A percentile compares a stretch with the other conserved stretches of the same genome.
Conservation (phyloP, 495 filamentous ascomycete genomes). For the Penicillium mononematosum region DNA sequence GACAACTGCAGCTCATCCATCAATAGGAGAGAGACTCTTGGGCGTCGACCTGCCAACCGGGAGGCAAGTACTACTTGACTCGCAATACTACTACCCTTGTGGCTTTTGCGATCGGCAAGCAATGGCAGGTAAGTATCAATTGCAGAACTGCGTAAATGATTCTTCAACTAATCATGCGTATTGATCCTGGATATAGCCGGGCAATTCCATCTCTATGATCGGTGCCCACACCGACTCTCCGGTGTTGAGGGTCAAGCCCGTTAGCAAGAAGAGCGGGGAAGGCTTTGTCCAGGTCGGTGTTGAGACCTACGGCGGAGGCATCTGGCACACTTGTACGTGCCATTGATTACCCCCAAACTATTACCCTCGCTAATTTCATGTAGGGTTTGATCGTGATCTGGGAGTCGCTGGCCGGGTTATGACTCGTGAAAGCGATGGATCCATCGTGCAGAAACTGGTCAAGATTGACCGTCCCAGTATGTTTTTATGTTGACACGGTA, state of each 20-base stretch:
- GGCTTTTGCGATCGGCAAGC: constrained; percentile 88
- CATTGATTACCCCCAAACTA: not conserved
- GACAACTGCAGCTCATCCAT: constrained; percentile 6
- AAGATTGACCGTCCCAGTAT: constrained; percentile 82
- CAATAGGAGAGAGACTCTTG: constrained; percentile 81
- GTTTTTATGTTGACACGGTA: constrained; percentile 5
- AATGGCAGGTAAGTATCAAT: constrained; percentile 65
- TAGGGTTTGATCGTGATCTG: constrained; percentile 93
- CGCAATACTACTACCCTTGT: constrained; percentile 92
- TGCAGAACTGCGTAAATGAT: not conserved
- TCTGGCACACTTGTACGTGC: constrained; percentile 60
- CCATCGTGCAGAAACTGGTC: constrained; percentile 79
- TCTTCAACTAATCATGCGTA: constrained; percentile 3
- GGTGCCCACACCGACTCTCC: constrained; percentile 97
- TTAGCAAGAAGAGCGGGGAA: constrained; percentile 80
- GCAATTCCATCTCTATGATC: constrained; percentile 91
- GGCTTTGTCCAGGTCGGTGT: constrained; percentile 96
- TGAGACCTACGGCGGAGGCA: constrained; percentile 91
- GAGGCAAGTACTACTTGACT: constrained; percentile 95
- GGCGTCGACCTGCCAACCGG: constrained; percentile 73
- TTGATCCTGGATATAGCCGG: constrained; percentile 52
- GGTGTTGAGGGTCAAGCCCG: constrained; percentile 85
- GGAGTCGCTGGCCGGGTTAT: constrained; percentile 87
- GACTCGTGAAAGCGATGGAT: constrained; percentile 69
- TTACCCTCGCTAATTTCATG: not conserved